Conservation (phyloP, 2,329 filamentous ascomycete genomes). For the Lasiodiplodia citricola region DNA sequence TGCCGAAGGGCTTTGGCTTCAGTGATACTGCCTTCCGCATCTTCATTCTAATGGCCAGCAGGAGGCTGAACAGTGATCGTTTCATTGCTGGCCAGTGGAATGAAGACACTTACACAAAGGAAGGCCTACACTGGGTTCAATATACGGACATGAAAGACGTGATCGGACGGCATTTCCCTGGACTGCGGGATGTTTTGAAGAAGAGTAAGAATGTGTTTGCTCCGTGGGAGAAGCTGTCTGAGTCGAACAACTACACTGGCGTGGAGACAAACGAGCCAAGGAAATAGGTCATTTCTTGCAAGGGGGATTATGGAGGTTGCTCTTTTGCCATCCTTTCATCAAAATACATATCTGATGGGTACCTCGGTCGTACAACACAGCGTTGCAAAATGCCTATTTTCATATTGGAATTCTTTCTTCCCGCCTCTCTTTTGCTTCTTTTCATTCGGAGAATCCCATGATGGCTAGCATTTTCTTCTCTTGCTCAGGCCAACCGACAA, state of each 20-base stretch:
- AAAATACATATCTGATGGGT: background rate
- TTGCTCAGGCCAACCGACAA: too few species aligned
- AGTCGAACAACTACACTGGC: slow-evolving; percentile 33
- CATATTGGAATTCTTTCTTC: too few species aligned
- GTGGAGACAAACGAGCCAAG: slow-evolving; percentile 37
- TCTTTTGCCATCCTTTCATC: background rate
- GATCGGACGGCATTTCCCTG: slow-evolving; percentile 51
- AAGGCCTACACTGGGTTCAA: slow-evolving; percentile 53
- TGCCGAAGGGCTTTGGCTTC: slow-evolving; percentile 54
- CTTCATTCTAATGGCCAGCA: slow-evolving; percentile 53
- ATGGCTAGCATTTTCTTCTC: too few species aligned
- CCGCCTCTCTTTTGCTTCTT: too few species aligned
- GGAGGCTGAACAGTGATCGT: slow-evolving; percentile 52
- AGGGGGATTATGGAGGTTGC: background rate
- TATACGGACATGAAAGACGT: slow-evolving; percentile 51
- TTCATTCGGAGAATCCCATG: too few species aligned
- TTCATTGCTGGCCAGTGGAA: slow-evolving; percentile 53
- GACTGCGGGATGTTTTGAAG: slow-evolving; percentile 40
- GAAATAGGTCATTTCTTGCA: background rate
- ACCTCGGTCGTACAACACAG: background rate
- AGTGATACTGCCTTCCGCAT: slow-evolving; percentile 55
- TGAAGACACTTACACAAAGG: slow-evolving; percentile 47
- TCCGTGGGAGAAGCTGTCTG: slow-evolving; percentile 38
- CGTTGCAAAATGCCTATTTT: too few species aligned
- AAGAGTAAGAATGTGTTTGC: slow-evolving; percentile 43